Base-by-base conservation (phyloP, 148 eudicot genomes). In the Polygonum aviculare region DNA sequence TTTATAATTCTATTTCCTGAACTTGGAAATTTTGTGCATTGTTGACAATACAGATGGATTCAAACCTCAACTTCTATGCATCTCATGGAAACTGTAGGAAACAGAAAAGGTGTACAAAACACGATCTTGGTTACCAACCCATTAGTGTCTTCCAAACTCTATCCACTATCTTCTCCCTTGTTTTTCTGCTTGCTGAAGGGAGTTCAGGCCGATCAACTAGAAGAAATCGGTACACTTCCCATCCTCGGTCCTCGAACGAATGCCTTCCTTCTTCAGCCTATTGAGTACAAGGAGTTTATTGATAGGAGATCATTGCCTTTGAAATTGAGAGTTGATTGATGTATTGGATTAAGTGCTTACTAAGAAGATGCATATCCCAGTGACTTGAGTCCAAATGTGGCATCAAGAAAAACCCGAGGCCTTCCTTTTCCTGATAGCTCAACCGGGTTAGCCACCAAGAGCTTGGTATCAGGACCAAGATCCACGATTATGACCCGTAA, bases 391-490 rank as follows among this genome's bases (percentile, higher is more conserved):
- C 93, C 90, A 78, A 84, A 86, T 12, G 97, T 90, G 75, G 83
- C 84, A 73, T 90, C 97, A 74, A 88, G 86, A 82, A 92, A 92
- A 75, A 92, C 94, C 47, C 87, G 80, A 48, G 97, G 97, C 65
- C 95, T 83, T 77, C 97, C 94, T 69, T 81, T 84, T 78, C 97
- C 92, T 63, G 84, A 87, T 80, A 83, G 77, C 83, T 92, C 97
- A 44, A 90, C 94, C 22, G 93, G 97, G 85, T 92, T 90, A 54
- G 97, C 91, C 76, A 90, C 95, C 79, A 92, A 71, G 62, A 92
- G 87, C 80, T 92, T 95, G 4, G 95, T 85, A 73, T 92, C 97
- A 77, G 97, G 97, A 31, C 97, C 97, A 71, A 93, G 93, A 65
- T 85, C 86, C 19, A 90, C 82, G 59, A 92, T 85, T 31, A 87